These are phyloP conservation scores for Limonium bicolor DNA, from an alignment of 148 eudicot genomes.

Conservation along the genomic window DNA sequence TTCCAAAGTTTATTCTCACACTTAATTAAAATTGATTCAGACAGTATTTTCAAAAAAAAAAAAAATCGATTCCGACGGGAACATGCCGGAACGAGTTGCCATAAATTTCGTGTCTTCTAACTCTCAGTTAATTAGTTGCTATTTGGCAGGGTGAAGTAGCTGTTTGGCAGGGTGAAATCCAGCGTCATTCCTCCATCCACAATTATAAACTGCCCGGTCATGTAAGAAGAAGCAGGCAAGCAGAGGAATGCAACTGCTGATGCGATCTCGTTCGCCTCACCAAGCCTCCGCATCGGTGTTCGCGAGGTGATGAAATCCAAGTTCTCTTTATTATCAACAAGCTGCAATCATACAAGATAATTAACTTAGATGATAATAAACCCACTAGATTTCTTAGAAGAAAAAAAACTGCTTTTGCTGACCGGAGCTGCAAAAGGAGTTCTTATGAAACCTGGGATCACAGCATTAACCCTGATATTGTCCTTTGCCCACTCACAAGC, in stretches of 20 bases:
- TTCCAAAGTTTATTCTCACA: too few species aligned
- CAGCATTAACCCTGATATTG: conserved; percentile 19
- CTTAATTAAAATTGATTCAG: too few species aligned
- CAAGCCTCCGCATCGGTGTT: conserved; percentile 15
- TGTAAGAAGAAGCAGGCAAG: conserved; percentile 25
- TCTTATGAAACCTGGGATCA: conserved; percentile 18
- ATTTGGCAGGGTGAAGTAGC: too few species aligned
- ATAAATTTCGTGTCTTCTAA: too few species aligned
- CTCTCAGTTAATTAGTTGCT: too few species aligned
- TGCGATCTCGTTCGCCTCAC: conserved; percentile 25
- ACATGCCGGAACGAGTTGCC: too few species aligned
- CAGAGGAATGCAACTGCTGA: conserved; percentile 30
- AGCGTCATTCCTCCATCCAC: conserved; percentile 24
- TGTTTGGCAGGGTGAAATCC: too few species aligned
- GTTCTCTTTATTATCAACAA: not conserved
- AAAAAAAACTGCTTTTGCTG: not conserved
- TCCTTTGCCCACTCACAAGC: conserved; percentile 35
- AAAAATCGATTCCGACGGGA: too few species aligned
- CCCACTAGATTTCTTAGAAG: not conserved
- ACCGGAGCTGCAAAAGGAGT: conserved; percentile 5
- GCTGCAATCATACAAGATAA: not conserved
- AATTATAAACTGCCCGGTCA: conserved; percentile 25
- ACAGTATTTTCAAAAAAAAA: too few species aligned
- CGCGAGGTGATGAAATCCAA: conserved; percentile 7
- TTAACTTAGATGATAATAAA: too few species aligned